Percentiles rank a stretch among this genome's conserved stretches.
Evolutionary conservation across 768 basidiomycete species (phyloP).

Genomic region (Boletus reticulatus): DNA sequence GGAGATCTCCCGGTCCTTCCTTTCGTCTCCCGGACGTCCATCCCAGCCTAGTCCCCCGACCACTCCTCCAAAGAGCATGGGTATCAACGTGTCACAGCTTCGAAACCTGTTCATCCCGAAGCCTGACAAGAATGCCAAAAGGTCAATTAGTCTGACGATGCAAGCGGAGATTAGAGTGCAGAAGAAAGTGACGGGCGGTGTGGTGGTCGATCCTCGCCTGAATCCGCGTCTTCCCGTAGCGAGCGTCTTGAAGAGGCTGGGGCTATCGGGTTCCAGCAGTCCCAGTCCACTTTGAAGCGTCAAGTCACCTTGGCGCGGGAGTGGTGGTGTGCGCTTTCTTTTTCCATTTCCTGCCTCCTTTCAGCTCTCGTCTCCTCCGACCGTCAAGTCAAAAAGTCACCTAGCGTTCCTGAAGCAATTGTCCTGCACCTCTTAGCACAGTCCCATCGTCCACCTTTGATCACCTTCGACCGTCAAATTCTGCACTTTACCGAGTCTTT

Average conservation of each 20-base stretch:
- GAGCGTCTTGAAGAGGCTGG: too few species aligned
- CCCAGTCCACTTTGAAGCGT: too few species aligned
- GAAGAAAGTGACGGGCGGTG: slow-evolving; percentile 1
- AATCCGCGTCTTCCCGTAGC: too few species aligned
- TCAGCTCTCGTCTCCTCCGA: too few species aligned
- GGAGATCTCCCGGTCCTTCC: background rate
- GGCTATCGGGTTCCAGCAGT: too few species aligned
- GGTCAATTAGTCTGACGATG: background rate
- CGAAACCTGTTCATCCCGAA: slow-evolving; percentile 2
- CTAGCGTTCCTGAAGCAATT: too few species aligned
- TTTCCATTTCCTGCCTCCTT: too few species aligned
- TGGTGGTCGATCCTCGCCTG: too few species aligned
- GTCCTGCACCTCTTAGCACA: too few species aligned
- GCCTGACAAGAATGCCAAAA: background rate
- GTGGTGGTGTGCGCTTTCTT: too few species aligned
- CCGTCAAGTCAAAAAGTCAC: too few species aligned
- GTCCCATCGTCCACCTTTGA: background rate
- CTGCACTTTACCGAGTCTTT: background rate
- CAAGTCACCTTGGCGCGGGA: too few species aligned
- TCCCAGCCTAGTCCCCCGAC: background rate
- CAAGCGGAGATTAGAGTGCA: slow-evolving; percentile 1
- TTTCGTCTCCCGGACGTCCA: background rate
- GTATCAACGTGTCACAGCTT: background rate
- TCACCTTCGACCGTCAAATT: background rate
- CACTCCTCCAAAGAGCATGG: background rate